Base-by-base conservation (phyloP, 1,284 basidiomycete species). In the Ustanciosporium gigantosporum region DNA sequence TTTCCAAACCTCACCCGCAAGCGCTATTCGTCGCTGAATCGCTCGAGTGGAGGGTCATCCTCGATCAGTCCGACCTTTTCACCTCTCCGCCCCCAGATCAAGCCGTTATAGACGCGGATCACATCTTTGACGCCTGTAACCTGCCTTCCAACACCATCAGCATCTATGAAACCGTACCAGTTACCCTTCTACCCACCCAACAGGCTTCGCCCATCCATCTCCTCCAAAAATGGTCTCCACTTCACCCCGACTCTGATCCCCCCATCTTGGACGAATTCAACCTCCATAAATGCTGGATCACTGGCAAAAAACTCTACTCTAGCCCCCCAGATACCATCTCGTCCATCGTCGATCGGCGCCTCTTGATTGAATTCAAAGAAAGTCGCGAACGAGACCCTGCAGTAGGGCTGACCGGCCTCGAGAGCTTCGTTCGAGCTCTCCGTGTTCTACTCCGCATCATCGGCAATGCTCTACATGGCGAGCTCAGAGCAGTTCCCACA, bases 41-140 rank as follows among this genome's bases (percentile, higher is more conserved):
- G 15, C 60, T 67, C 41, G 64, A 70, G 31, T 70, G 67, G 67
- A 39, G 48, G 11, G 31, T 70, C 41, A 37, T 70, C 27, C 37
- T 53, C 16, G 46, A 49, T 6, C 31, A 51, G 25, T 25, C 41
- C 7, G 27, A 47, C 9, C 16, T 66, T 14, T 34, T 41, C 16
- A 40, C 37, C 14, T 25, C 22, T 6, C 37, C 46, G 8, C 32
- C 31, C 2, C 24, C 27, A 11, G 25, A 41, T 5, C 5, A 7
- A 1, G 3, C 37, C 3, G 4, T 37, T 0, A n/a, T 36, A 31
- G 35, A 52, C 21, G 39, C 41, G 9, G 31, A n/a, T 20, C 40
- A 48, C 32, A 31, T 66, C 14, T 60, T 37, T 31, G 62, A 66
- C 11, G 51, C 51, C 3, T 66, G 62, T 37, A 37, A 44, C 22